Base-by-base conservation (phyloP, 768 basidiomycete species). In the Dictyophora rubrovolvata region DNA sequence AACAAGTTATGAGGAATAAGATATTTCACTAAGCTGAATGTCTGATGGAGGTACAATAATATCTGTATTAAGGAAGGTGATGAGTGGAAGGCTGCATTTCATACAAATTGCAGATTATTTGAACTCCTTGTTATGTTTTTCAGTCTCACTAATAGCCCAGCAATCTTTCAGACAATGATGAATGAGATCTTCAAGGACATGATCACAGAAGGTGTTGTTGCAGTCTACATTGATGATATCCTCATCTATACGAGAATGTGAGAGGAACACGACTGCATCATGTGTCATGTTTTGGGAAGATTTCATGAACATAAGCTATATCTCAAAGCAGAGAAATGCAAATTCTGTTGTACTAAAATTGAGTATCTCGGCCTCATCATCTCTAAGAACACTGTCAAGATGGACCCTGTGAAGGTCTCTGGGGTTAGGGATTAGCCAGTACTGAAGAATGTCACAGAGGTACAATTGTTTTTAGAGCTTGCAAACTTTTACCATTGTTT, bases 141-240 rank as follows among this genome's bases (percentile, higher is more conserved):
- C 51, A 62, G 67, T 0, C 49, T 69, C 0, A n/a, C 36, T 0
- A 69, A 68, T 42, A 56, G 37, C 14, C 69, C 63, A 0, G 63
- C 62, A 0, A 69, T 63, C 0, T 71, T 68, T 63, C 71, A 72
- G 46, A 60, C 51, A 0, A 58, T 79, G n/a, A n/a, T n/a, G n/a
- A n/a, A n/a, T n/a, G n/a, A n/a, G n/a, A n/a, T n/a, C n/a, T n/a
- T n/a, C n/a, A n/a, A n/a, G n/a, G n/a, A n/a, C n/a, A n/a, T n/a
- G n/a, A n/a, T n/a, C n/a, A n/a, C n/a, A n/a, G n/a, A n/a, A n/a
- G n/a, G n/a, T n/a, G n/a, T n/a, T n/a, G n/a, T n/a, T n/a, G n/a
- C n/a, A n/a, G n/a, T n/a, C 47, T 77, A 81, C 62, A 63, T 79
- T 36, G 76, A 77, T 56, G 70, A 79, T 59, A 74, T 78, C 33